Evolutionary conservation across 352 stramenopile genomes (phyloP).

Genomic region (Phytophthora vignae): DNA sequence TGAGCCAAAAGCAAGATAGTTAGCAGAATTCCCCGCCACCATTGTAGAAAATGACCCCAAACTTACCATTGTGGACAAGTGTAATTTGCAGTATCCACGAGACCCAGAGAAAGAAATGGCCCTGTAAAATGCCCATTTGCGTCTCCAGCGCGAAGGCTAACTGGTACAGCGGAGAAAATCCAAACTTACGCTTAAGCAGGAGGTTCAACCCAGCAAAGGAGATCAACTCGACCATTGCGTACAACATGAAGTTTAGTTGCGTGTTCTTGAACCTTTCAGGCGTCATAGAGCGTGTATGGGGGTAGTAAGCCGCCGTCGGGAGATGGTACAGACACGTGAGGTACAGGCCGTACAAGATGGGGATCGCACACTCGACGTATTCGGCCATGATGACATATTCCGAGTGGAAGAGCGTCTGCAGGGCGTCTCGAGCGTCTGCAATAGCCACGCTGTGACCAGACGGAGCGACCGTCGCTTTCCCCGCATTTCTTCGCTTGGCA

Average conservation of each 20-base stretch:
- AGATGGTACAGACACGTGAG: slow-evolving; percentile 24
- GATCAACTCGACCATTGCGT: slow-evolving; percentile 24
- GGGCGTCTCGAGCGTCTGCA: slow-evolving; percentile 11
- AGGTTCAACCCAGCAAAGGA: slow-evolving; percentile 9
- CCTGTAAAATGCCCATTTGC: slow-evolving; percentile 31
- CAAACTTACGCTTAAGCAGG: slow-evolving; percentile 11
- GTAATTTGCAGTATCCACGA: slow-evolving; percentile 36
- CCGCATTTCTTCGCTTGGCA: slow-evolving; percentile 11
- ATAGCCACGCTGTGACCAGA: neutral
- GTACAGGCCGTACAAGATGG: slow-evolving; percentile 40
- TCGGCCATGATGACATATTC: slow-evolving; percentile 46
- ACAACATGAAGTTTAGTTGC: slow-evolving; percentile 21
- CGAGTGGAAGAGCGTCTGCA: slow-evolving; percentile 40
- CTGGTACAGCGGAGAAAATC: slow-evolving; percentile 35
- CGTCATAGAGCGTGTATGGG: slow-evolving; percentile 12
- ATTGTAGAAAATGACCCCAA: neutral
- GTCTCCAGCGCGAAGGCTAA: slow-evolving; percentile 45
- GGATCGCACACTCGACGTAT: slow-evolving; percentile 42
- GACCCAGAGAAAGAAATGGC: slow-evolving; percentile 37
- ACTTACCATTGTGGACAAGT: slow-evolving; percentile 26
- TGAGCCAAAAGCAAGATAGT: neutral
- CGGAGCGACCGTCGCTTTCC: neutral
- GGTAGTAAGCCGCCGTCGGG: slow-evolving; percentile 27
- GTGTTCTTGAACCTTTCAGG: slow-evolving; percentile 1
- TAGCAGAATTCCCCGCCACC: neutral